Base-by-base conservation (phyloP, 345 rosid species). In the Aquilaria yunnanensis region DNA sequence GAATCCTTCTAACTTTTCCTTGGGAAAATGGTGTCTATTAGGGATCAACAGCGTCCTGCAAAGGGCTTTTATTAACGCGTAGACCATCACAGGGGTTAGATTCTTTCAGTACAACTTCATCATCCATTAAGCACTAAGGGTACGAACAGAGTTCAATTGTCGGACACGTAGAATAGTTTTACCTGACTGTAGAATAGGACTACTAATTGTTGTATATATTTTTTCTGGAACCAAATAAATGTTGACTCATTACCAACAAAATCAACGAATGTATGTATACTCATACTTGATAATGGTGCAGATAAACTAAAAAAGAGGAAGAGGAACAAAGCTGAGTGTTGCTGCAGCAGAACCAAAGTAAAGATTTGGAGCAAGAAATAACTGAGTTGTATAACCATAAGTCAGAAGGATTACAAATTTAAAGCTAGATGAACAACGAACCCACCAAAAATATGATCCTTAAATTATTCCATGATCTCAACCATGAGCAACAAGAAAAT, bases 1-100 rank as follows among this genome's bases (percentile, higher is more conserved):
- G 67, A 1, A 81, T 67, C 5, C 80, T 37, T 45, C 65, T 32
- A 67, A 51, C 55, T 54, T 74, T 56, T 49, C 74, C 77, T 79
- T 78, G 0, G 84, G 86, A 7, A 58, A 59, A 46, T 83, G 88
- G 9, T 65, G 69, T 46, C 84, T 66, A 67, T 85, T 86, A 2
- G 91, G 77, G 54, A 77, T 75, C 12, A 85, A 75, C 67, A 85
- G 56, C 32, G 88, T 86, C 67, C 88, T 62, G 52, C 81, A 79
- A 2, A 83, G 67, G 14, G 83, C 80, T 65, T 83, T 81, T 0
- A 74, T 65, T 23, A 74, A 12, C 11, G 83, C 71, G 12, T 70
- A 85, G 41, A 84, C 84, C 5, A 81, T 72, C 7, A 81, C 62
- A 23, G 0, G 88, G 88, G 23, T 85, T 88, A 0, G 72, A 71